phyloP scores from a whole-genome alignment of 306 rosid species.

The Cicer yamashitae region DNA sequence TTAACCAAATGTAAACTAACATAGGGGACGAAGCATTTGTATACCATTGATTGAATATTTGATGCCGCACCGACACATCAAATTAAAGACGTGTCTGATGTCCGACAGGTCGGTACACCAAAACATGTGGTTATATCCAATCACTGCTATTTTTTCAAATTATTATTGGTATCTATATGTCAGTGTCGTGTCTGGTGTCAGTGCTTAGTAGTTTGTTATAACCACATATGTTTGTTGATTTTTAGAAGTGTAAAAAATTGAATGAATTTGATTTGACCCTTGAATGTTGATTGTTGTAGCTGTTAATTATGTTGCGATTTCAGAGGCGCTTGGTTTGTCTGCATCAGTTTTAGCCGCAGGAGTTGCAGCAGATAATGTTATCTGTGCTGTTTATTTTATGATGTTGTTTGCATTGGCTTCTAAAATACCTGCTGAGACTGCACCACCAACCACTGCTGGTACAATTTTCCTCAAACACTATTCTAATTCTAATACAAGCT shows the following conservation, averaged over 20 bases:
- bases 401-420: constrained; percentile 79
- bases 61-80: background rate
- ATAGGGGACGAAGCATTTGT: constrained; percentile 1
- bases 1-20: background rate
- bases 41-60: background rate
- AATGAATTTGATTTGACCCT: constrained; percentile 17
- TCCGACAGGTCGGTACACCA: too few species aligned
- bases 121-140: too few species aligned
- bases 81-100: too few species aligned
- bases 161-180: too few species aligned
- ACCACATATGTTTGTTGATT: background rate
- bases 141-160: too few species aligned
- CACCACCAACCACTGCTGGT: constrained; percentile 50
- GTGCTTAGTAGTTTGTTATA: too few species aligned
- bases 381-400: constrained; percentile 69
- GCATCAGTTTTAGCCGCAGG: constrained; percentile 80
- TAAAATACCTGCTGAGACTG: constrained; percentile 69
- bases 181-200: too few species aligned
- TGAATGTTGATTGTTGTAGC: constrained; percentile 56
- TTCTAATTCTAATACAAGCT: too few species aligned
- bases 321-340: constrained; percentile 68
- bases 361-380: constrained; percentile 84
- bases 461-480: background rate
- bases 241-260: constrained; percentile 3
- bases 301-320: constrained; percentile 81